These are phyloP conservation scores for Ascomycota sp. DNA, from an alignment of 2,329 filamentous ascomycete genomes.

Conservation along the genomic window DNA sequence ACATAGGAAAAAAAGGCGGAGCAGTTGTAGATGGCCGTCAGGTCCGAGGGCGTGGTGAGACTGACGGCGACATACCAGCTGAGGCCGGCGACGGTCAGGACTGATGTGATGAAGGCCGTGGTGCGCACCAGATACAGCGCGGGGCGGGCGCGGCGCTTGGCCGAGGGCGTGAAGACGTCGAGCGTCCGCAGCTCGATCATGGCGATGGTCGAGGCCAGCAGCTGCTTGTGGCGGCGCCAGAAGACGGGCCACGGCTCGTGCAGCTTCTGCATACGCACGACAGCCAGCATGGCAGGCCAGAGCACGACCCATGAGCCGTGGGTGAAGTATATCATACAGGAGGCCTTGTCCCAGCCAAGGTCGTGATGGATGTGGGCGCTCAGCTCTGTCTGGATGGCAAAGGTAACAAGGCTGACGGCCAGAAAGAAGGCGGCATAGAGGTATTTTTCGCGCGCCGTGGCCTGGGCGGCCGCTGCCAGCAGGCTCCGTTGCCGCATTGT, in stretches of 20 bases:
- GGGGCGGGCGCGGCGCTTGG: slow-evolving; percentile 18
- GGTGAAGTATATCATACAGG: slow-evolving; percentile 97
- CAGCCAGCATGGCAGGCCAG: slow-evolving; percentile 66
- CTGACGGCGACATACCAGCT: slow-evolving; percentile 94
- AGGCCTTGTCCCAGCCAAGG: slow-evolving; percentile 91
- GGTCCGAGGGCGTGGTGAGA: slow-evolving; percentile 76
- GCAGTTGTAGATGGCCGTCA: slow-evolving; percentile 98
- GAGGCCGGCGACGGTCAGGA: slow-evolving; percentile 74
- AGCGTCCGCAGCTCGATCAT: slow-evolving; percentile 74
- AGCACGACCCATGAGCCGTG: slow-evolving; percentile 85
- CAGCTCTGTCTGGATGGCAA: slow-evolving; percentile 88
- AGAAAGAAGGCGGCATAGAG: slow-evolving; percentile 74
- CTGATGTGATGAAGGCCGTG: slow-evolving; percentile 64
- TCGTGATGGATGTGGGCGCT: slow-evolving; percentile 88
- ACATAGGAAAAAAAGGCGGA: slow-evolving; percentile 97
- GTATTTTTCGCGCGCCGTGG: slow-evolving; percentile 55
- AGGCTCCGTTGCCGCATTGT: slow-evolving; percentile 64
- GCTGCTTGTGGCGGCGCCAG: slow-evolving; percentile 45
- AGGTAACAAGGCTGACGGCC: slow-evolving; percentile 62
- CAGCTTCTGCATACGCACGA: slow-evolving; percentile 62
- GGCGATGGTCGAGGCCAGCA: slow-evolving; percentile 35
- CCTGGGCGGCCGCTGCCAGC: slow-evolving; percentile 19
- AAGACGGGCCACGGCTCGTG: slow-evolving; percentile 65
- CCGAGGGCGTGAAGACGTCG: slow-evolving; percentile 30
- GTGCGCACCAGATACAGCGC: slow-evolving; percentile 55